Conservation (phyloP, 192 early-diverging fungal genomes). For the Chytriomyces hyalinus region DNA sequence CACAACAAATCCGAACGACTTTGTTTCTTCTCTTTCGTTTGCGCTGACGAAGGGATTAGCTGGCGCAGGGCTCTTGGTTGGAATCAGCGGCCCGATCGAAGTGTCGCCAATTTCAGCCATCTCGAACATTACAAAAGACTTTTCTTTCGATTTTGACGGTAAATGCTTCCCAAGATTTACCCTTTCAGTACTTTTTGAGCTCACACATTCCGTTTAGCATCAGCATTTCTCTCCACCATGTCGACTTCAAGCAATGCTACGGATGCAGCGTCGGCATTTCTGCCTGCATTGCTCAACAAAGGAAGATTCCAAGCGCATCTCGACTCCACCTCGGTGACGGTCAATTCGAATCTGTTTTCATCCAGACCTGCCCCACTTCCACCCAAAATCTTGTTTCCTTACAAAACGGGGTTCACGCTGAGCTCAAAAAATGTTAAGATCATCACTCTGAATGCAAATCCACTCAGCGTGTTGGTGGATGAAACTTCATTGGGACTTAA, state of each 20-base stretch:
- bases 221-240: background rate
- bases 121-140: conserved; percentile 34
- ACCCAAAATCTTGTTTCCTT: conserved; percentile 33
- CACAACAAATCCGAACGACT: conserved; percentile 20
- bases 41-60: conserved; percentile 33
- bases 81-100: conserved; percentile 30
- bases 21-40: conserved; percentile 24
- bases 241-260: background rate
- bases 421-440: conserved; percentile 38
- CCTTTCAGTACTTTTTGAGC: background rate
- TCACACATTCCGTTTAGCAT: background rate
- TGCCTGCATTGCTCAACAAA: background rate
- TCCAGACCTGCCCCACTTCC: conserved; percentile 36
- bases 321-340: background rate
- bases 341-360: conserved; percentile 2
- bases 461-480: conserved; percentile 12
- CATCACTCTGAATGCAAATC: background rate
- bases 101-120: conserved; percentile 38
- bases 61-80: conserved; percentile 15
- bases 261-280: background rate
- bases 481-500: conserved; percentile 28
- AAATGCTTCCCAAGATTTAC: background rate
- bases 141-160: conserved; percentile 22
- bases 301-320: background rate
- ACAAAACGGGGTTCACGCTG: conserved; percentile 38